A percentile compares a stretch with the other conserved stretches of the same genome.
Evolutionary conservation across 2,329 filamentous ascomycete species (phyloP).

Genomic region (Fusarium odoratissimum): DNA sequence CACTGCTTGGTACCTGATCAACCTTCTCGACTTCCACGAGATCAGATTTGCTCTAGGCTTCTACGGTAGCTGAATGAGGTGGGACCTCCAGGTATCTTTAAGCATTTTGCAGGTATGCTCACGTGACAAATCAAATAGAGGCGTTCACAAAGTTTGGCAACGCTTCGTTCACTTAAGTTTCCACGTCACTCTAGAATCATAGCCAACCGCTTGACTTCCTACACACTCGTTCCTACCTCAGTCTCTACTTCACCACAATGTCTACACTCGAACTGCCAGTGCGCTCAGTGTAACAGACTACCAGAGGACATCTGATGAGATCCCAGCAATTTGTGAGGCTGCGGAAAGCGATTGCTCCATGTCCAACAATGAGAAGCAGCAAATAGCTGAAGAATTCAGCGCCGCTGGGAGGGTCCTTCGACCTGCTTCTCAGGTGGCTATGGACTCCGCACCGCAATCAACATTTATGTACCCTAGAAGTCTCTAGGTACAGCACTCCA

Average conservation of each 20-base stretch:
- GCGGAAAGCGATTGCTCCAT: neutral
- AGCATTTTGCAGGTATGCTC: neutral
- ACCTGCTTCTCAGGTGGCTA: neutral
- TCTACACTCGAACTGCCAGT: neutral
- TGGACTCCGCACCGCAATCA: neutral
- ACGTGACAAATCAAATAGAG: neutral
- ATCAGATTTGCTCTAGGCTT: neutral
- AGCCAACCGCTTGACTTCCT: neutral
- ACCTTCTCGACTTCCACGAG: neutral
- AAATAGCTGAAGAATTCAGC: neutral
- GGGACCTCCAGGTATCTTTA: neutral
- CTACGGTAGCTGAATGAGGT: neutral
- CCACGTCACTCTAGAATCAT: neutral
- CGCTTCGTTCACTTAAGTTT: neutral
- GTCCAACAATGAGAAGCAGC: neutral
- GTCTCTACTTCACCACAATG: neutral
- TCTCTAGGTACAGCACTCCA: neutral
- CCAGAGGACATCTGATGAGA: neutral
- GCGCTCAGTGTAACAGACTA: neutral
- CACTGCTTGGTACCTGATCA: slow-evolving; percentile 28
- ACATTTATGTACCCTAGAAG: neutral
- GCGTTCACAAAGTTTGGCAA: neutral
- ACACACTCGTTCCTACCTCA: neutral
- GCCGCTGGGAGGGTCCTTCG: neutral
- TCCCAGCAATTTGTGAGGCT: neutral